Evolutionary conservation across 176 grass and related monocot species (phyloP), one percentile per base, ranked within the genome.

Genomic region (Carex scoparia): DNA sequence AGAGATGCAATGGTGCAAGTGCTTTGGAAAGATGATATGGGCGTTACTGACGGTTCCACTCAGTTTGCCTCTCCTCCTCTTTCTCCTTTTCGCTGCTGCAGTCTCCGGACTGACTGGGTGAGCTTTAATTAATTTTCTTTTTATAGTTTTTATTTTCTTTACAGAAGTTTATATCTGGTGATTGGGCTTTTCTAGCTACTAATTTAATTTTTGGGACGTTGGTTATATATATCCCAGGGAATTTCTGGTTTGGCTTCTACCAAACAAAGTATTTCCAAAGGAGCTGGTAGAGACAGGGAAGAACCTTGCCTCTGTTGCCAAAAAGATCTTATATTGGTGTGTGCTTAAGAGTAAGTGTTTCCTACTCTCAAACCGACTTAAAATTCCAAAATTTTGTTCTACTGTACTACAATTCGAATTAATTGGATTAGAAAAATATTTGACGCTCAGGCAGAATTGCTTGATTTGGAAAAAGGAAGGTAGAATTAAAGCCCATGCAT

Each of bases 291-390:
- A 51, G 11, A 74, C 9, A 27, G 70, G 70, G 19, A 74, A 74
- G 9, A 27, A 74, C 70, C 44, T 74, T 74, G 42, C 44, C 7
- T 51, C 10, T 0, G 0, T 74, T 51, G 70, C 70, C 42, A 74
- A 51, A 10, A 74, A 51, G 40, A 74, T 74, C 10, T 13, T 74
- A 27, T 11, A 5, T 74, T 74, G 70, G 70, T 51, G 70, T 51
- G 46, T 74, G 70, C 42, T 74, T 51, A 40, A 74, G 7, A 51
- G 70, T 74, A 74, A 12, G 70, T 74, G 18, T 70, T 51, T 74
- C 37, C 70, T 74, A 11, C 2, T 28, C 18, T 53, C 10, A 74
- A 74, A 10, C 3, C 1, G 1, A 51, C 3, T 0, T 27, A 51
- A 51, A 11, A 11, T 23, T 48, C 40, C n/a, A 51, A 70, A 53